Conservation (phyloP, 257 asterid species). For the Solanum corneliomulleri region DNA sequence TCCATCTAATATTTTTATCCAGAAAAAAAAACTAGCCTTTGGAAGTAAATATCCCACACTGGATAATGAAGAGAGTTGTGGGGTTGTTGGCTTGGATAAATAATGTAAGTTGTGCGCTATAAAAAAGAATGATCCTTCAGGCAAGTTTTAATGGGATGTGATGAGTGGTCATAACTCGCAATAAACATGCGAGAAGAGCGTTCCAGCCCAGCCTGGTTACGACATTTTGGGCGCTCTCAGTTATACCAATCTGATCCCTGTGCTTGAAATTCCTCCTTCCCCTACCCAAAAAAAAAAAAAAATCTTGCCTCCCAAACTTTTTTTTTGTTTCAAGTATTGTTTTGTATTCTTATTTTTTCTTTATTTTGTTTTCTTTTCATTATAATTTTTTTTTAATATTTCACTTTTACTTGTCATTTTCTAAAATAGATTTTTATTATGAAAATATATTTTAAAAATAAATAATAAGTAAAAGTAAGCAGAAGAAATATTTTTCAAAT, state of each 20-base stretch:
- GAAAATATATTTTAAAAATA: too few species aligned
- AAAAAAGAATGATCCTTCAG: background rate
- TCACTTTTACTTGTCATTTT: too few species aligned
- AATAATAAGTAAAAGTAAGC: too few species aligned
- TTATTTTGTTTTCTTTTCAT: too few species aligned
- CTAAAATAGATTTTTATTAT: too few species aligned
- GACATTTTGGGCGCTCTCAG: background rate
- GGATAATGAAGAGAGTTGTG: background rate
- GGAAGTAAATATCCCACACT: background rate
- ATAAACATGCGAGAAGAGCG: background rate
- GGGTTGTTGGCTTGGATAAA: background rate
- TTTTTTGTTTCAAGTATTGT: too few species aligned
- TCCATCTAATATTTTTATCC: background rate
- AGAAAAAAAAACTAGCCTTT: background rate
- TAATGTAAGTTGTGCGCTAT: accelerated
- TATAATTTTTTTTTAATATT: too few species aligned
- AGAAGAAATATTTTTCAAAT: too few species aligned
- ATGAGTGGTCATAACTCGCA: background rate
- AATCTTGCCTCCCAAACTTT: too few species aligned
- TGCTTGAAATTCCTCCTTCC: background rate
- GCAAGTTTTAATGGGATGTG: background rate
- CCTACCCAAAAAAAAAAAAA: accelerated
- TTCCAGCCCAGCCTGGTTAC: background rate
- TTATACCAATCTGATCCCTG: background rate
- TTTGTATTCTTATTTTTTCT: too few species aligned